phyloP scores from a whole-genome alignment of 1,139 yeast species.

The Casaregolazyma suthepensis region DNA sequence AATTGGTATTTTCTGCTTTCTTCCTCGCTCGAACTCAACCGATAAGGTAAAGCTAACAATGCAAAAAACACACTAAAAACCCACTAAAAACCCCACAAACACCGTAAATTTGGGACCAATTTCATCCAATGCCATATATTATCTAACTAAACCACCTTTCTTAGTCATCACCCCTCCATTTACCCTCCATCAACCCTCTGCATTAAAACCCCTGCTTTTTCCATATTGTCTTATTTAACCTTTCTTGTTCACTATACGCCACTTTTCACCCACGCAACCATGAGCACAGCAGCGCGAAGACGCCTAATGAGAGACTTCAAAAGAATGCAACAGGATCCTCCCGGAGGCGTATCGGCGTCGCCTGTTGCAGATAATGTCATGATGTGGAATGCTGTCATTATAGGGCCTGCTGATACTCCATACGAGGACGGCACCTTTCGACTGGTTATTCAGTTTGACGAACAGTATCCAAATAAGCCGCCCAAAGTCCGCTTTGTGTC shows the following conservation, averaged over 20 bases:
- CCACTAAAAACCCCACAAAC: too few species aligned
- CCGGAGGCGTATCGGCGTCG: conserved; percentile 96
- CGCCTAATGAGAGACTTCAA: conserved; percentile 98
- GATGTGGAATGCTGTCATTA: conserved; percentile 96
- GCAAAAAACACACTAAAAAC: not conserved
- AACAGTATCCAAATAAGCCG: conserved; percentile 96
- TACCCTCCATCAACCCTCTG: not conserved
- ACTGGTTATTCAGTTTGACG: conserved; percentile 81
- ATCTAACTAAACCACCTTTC: not conserved
- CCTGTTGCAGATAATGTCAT: conserved; percentile 96
- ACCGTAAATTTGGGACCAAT: not conserved
- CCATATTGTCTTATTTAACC: not conserved
- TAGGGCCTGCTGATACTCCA: conserved; percentile 97
- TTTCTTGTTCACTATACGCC: not conserved
- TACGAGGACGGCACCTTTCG: conserved; percentile 97
- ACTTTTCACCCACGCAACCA: conserved; percentile 26
- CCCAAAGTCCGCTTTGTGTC: conserved; percentile 86
- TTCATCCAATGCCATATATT: not conserved
- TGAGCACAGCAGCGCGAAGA: conserved; percentile 98
- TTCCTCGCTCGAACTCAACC: too few species aligned
- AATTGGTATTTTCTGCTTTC: too few species aligned
- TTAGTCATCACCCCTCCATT: not conserved
- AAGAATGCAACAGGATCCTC: conserved; percentile 98
- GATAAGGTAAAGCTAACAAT: not conserved
- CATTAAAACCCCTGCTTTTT: not conserved